phyloP scores from a whole-genome alignment of 768 basidiomycete species.

The Kockovaella imperatae region DNA sequence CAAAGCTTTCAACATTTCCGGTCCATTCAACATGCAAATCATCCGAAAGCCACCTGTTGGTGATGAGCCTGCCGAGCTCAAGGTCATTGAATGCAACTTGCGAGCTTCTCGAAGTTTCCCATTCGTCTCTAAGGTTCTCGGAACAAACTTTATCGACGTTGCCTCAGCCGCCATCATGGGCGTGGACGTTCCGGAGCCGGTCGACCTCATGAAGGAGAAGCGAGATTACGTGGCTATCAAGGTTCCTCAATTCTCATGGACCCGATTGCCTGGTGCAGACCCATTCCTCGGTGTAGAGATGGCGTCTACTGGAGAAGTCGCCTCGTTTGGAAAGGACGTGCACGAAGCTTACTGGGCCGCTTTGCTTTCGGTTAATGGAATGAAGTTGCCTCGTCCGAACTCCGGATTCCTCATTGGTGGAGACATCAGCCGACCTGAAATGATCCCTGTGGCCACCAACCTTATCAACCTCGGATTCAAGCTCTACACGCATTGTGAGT shows the following conservation, averaged over 20 bases:
- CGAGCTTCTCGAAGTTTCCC: conserved; percentile 98
- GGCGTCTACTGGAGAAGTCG: conserved; percentile 97
- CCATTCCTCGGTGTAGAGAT: conserved; percentile 84
- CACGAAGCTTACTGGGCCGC: conserved; percentile 70
- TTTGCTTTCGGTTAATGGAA: conserved; percentile 88
- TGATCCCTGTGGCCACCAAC: conserved; percentile 69
- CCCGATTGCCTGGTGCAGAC: conserved; percentile 87
- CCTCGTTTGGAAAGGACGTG: conserved; percentile 85
- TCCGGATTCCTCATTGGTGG: conserved; percentile 91
- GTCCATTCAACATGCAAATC: conserved; percentile 99
- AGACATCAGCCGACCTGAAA: conserved; percentile 77
- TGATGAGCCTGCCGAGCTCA: conserved; percentile 60
- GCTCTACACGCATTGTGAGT: conserved; percentile 53
- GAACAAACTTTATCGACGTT: conserved; percentile 91
- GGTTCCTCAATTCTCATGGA: conserved; percentile 98
- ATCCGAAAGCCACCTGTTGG: conserved; percentile 68
- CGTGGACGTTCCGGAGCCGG: conserved; percentile 76
- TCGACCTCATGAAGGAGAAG: conserved; percentile 83
- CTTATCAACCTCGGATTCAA: conserved; percentile 86
- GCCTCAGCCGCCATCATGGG: conserved; percentile 52
- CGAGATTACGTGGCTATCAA: conserved; percentile 92
- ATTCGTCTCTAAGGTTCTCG: conserved; percentile 96
- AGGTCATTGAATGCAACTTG: conserved; percentile 98
- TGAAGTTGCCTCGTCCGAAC: conserved; percentile 75
- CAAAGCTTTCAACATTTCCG: conserved; percentile 87